Evolutionary conservation across 179 eudicot species (phyloP), one percentile per base, ranked within the genome.

Genomic region (Carnegiea gigantea): DNA sequence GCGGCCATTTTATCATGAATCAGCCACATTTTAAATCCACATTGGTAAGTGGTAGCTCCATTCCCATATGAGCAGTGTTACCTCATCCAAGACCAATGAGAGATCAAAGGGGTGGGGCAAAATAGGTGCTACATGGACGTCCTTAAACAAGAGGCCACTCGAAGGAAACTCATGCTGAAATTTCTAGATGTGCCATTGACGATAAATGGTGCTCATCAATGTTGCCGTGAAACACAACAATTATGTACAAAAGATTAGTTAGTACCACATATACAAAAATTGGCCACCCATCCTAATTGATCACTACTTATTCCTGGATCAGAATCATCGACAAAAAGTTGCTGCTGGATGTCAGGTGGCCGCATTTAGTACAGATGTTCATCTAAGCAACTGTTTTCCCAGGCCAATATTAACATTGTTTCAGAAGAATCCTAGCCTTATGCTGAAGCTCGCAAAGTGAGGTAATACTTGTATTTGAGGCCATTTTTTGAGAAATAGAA

Each of bases 381-480:
- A 51, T 30, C 44, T 73, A 46, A 74, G 38, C 20, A 67, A 67
- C 40, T 9, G 44, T 15, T 57, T 20, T 4, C 40, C 18, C 30
- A 71, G 65, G 51, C 11, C 5, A 13, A 60, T 51, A 83, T 84
- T 83, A 89, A 53, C 77, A 81, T 86, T 89, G 92, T 80, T 91
- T 84, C 73, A 95, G 54, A 85, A 93, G 91, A 80, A 84, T 70
- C 86, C 85, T 89, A 44, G 93, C 94, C 80, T 86, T 88, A 2
- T 60, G 82, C 82, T 93, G 98, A 88, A 92, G 92, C 80, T 87
- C 85, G 26, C 70, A 30, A 68, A 94, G 87, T 36, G 87, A 78
- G 33, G 80, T 75, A 18, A 77, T 38, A 24, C 54, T 30, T 49
- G 73, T 60, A 62, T 46, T 84, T 80, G 79, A 81, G 21, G 78